Conservation (phyloP, 2,329 filamentous ascomycete species). For the Pseudocercospora eumusae region DNA sequence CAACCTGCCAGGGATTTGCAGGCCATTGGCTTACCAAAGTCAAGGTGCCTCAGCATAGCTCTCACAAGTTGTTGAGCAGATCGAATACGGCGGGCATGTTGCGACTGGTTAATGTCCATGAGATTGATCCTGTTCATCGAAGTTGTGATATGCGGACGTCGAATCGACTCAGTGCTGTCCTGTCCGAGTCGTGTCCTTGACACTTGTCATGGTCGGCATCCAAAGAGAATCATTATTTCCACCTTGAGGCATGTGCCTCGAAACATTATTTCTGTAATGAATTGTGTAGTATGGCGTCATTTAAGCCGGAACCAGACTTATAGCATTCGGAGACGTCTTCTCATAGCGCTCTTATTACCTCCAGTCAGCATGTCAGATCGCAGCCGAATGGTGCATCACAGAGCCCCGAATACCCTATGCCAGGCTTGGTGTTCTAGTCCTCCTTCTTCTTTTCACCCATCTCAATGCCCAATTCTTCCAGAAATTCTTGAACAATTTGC, state of each 20-base stretch:
- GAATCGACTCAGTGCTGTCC: neutral
- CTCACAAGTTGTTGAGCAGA: too few relatives aligned
- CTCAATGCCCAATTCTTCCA: slow-evolving; percentile 41
- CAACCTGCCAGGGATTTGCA: neutral
- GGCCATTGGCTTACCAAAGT: too few relatives aligned
- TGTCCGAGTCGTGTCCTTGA: neutral
- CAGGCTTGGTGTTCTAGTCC: slow-evolving; percentile 28
- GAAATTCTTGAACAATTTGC: slow-evolving; percentile 63
- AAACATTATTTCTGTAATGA: neutral
- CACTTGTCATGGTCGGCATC: neutral
- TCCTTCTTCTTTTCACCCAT: slow-evolving; percentile 43
- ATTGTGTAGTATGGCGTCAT: neutral
- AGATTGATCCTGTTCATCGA: too few relatives aligned
- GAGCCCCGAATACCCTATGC: neutral
- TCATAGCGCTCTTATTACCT: neutral
- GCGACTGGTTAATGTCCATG: too few relatives aligned
- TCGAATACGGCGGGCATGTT: too few relatives aligned
- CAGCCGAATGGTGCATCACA: neutral
- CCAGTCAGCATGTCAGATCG: neutral
- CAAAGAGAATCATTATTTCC: neutral
- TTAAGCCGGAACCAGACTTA: neutral
- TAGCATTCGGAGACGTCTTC: neutral
- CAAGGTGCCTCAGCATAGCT: neutral
- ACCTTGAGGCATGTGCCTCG: neutral
- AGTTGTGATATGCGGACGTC: neutral